A percentile compares a stretch with the other conserved stretches of the same genome.
phyloP scores from a whole-genome alignment of 768 basidiomycete genomes.

The Rhizopogon vulgaris region DNA sequence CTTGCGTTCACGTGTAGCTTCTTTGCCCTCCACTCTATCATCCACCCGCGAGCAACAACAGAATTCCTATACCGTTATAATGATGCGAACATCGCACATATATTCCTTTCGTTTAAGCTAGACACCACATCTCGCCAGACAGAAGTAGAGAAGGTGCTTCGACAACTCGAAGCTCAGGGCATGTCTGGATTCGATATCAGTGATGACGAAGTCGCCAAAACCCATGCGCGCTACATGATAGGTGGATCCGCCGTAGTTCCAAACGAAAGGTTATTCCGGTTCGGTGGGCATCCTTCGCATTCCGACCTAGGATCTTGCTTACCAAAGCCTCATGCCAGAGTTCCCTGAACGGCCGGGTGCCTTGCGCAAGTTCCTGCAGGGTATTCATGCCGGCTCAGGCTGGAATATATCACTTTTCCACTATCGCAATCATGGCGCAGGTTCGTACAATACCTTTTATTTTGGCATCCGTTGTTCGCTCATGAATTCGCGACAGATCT shows the following conservation, averaged over 20 bases:
- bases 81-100: constrained; percentile 65
- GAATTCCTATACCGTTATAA: constrained; percentile 95
- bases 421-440: constrained; percentile 96
- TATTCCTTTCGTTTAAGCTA: constrained; percentile 88
- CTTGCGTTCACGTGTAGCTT: constrained; percentile 48
- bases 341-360: constrained; percentile 96
- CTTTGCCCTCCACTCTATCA: constrained; percentile 75
- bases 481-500: constrained; percentile 51
- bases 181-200: constrained; percentile 90
- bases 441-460: constrained; percentile 37
- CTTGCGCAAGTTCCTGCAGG: constrained; percentile 82
- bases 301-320: background rate
- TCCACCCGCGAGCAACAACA: constrained; percentile 88
- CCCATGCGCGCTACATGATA: constrained; percentile 90
- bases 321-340: constrained; percentile 40
- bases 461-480: background rate
- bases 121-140: constrained; percentile 43
- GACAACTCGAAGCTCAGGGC: constrained; percentile 52
- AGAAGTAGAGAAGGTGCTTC: constrained; percentile 63
- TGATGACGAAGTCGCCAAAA: constrained; percentile 93
- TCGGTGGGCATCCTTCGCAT: constrained; percentile 53
- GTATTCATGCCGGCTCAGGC: constrained; percentile 54
- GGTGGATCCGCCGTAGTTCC: constrained; percentile 76
- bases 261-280: constrained; percentile 86
- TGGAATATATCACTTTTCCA: constrained; percentile 99